Conservation (phyloP, 768 basidiomycete genomes). For the Mycena olivaceomarginata region DNA sequence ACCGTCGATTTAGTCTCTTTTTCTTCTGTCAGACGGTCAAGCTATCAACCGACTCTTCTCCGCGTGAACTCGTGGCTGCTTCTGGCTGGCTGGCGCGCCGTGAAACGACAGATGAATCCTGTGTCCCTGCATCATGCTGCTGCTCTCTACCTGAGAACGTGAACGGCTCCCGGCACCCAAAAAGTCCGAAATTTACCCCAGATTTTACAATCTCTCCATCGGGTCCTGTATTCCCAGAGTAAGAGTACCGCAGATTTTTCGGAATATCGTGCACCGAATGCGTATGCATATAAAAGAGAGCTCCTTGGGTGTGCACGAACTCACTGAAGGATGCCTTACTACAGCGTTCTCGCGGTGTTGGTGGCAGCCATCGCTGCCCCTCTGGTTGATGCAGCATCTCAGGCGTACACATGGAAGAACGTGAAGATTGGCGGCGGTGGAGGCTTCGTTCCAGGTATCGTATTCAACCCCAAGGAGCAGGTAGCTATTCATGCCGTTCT, state of each 20-base stretch:
- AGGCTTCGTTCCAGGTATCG: conserved; percentile 63
- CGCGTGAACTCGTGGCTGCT: conserved; percentile 34
- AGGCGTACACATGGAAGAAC: conserved; percentile 76
- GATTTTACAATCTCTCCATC: conserved; percentile 18
- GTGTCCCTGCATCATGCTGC: conserved; percentile 4
- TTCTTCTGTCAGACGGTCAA: neutral
- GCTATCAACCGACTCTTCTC: conserved; percentile 41
- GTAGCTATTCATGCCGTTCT: conserved; percentile 33
- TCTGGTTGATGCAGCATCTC: conserved; percentile 59
- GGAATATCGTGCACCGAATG: conserved; percentile 14
- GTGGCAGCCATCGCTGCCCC: conserved; percentile 50
- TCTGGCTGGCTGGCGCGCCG: conserved; percentile 9
- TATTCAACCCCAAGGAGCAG: conserved; percentile 77
- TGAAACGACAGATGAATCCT: conserved; percentile 13
- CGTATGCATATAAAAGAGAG: conserved; percentile 37
- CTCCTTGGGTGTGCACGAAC: neutral
- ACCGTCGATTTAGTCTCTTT: neutral
- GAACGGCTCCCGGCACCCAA: neutral
- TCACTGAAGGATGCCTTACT: conserved; percentile 53
- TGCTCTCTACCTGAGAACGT: neutral
- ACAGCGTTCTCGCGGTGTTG: conserved; percentile 56
- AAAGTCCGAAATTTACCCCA: conserved; percentile 38
- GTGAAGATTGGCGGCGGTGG: conserved; percentile 68
- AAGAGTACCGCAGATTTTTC: conserved; percentile 37
- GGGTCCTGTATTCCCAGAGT: conserved; percentile 18